phyloP scores from a whole-genome alignment of 2,329 filamentous ascomycete species.

The Epichloe baconii region DNA sequence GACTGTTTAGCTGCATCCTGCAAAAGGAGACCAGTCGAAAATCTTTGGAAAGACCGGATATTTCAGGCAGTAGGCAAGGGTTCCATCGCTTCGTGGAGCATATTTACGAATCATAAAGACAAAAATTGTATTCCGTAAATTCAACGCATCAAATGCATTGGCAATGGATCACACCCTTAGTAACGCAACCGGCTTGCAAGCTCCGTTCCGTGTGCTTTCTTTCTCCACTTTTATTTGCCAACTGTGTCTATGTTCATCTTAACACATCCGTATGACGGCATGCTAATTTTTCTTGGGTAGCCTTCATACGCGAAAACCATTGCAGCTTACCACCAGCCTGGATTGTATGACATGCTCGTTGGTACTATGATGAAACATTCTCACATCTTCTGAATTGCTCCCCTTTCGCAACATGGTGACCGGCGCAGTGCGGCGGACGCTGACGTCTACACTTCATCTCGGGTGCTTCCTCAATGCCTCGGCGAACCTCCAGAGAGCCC shows the following conservation, averaged over 20 bases:
- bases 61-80: too few species aligned
- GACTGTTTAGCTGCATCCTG: too few species aligned
- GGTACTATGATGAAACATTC: conserved; percentile 17
- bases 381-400: conserved; percentile 7
- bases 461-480: conserved; percentile 15
- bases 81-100: too few species aligned
- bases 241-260: not conserved
- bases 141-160: too few species aligned
- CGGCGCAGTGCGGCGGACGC: conserved; percentile 34
- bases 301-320: not conserved
- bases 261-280: conserved; percentile 1
- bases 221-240: not conserved
- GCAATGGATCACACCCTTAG: too few species aligned
- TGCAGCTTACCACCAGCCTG: not conserved
- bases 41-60: too few species aligned
- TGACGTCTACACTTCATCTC: conserved; percentile 32
- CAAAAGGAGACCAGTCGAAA: too few species aligned
- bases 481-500: conserved; percentile 8
- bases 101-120: too few species aligned
- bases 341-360: not conserved
- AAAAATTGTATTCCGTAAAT: too few species aligned
- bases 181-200: too few species aligned
- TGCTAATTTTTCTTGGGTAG: not conserved
- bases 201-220: not conserved
- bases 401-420: conserved; percentile 31